These are phyloP conservation scores for Termitomyces sp. DNA, from an alignment of 768 basidiomycete genomes.

Conservation along the genomic window DNA sequence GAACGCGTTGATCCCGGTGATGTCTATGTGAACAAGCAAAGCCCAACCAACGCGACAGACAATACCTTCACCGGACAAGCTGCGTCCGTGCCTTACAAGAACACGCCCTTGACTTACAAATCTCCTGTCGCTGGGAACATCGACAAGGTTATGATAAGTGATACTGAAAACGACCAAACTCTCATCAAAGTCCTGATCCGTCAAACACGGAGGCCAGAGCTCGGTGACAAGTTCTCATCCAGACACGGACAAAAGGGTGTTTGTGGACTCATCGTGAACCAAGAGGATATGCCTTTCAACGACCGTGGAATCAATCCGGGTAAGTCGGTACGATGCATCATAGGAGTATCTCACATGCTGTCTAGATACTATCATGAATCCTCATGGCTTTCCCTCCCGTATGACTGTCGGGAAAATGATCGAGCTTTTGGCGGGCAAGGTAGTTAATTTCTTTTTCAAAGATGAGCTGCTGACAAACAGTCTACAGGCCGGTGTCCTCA, in stretches of 20 bases:
- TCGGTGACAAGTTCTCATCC: constrained; percentile 98
- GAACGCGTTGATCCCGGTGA: constrained; percentile 91
- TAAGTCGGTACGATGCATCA: constrained; percentile 27
- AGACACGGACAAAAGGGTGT: constrained; percentile 99
- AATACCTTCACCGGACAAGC: constrained; percentile 84
- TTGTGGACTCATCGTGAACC: constrained; percentile 97
- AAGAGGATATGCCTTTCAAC: constrained; percentile 99
- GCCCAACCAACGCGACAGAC: constrained; percentile 90
- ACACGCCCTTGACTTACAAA: constrained; percentile 90
- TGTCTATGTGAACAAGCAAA: constrained; percentile 96
- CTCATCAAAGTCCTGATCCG: constrained; percentile 96
- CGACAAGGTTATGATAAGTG: constrained; percentile 97
- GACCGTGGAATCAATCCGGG: constrained; percentile 94
- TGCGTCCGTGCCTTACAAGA: constrained; percentile 83
- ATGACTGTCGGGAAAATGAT: constrained; percentile 99
- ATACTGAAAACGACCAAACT: constrained; percentile 94
- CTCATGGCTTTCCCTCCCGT: constrained; percentile 97
- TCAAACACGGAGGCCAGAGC: constrained; percentile 92
- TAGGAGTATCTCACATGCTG: constrained; percentile 5
- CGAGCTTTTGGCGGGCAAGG: constrained; percentile 93
- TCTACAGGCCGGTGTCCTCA: constrained; percentile 79
- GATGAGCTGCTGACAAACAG: neutral
- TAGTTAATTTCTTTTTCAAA: constrained; percentile 19
- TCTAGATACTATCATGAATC: constrained; percentile 98
- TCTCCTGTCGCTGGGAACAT: constrained; percentile 90